phyloP scores from a whole-genome alignment of 2,329 filamentous ascomycete species.

The Beauveria caledonica region DNA sequence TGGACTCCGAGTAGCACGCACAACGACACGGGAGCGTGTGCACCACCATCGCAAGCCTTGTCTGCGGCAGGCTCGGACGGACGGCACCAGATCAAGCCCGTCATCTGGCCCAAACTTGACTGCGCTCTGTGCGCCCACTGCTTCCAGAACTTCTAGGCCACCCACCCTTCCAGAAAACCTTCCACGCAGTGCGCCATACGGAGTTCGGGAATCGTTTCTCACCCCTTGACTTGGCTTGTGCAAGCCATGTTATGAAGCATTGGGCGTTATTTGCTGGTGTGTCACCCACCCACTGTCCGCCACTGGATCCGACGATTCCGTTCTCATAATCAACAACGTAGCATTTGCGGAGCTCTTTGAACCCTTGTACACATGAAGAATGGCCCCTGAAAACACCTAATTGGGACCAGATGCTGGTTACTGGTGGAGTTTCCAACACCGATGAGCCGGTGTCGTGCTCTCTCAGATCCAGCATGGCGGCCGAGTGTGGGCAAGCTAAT shows the following conservation, averaged over 20 bases:
- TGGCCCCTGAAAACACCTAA: conserved; percentile 5
- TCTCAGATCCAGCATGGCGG: background rate
- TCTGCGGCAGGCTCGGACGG: background rate
- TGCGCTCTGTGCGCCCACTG: background rate
- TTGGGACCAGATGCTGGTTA: background rate
- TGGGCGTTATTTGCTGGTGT: background rate
- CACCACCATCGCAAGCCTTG: background rate
- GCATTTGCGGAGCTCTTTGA: background rate
- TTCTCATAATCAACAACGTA: background rate
- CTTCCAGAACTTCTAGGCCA: conserved; percentile 1
- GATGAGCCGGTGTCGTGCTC: conserved; percentile 3
- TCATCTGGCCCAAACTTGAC: conserved; percentile 3
- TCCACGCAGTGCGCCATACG: background rate
- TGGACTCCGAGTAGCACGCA: background rate
- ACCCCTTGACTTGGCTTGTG: background rate
- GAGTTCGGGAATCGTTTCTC: background rate
- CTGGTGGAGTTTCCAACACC: background rate
- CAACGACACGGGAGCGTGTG: background rate
- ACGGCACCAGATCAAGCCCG: conserved; percentile 7
- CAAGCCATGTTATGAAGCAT: background rate
- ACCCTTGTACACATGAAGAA: background rate
- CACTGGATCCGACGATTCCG: background rate
- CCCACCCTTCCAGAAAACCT: background rate
- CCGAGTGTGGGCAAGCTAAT: background rate
- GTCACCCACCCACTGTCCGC: background rate